These are phyloP conservation scores for Venturia oleaginea DNA, from an alignment of 2,329 filamentous ascomycete species.

Conservation along the genomic window DNA sequence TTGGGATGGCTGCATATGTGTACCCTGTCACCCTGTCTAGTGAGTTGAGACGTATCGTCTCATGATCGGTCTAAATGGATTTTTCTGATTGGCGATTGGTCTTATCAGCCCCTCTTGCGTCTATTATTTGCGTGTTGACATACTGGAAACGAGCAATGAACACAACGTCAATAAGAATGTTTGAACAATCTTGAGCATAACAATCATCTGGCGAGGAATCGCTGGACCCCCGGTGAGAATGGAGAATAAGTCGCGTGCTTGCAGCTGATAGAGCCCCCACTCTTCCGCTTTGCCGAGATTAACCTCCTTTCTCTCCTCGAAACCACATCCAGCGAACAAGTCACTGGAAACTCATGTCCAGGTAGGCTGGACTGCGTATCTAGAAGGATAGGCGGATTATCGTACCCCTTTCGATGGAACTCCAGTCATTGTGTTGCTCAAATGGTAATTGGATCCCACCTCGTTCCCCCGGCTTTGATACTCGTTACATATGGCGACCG, in stretches of 20 bases:
- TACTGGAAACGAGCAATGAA: background rate
- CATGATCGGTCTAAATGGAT: background rate
- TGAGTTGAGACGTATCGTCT: background rate
- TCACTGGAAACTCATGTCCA: background rate
- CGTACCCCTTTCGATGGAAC: background rate
- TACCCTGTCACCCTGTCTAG: background rate
- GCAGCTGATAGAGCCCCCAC: background rate
- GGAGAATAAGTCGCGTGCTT: no score
- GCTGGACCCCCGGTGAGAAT: no score
- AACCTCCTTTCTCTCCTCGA: background rate
- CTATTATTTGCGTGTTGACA: background rate
- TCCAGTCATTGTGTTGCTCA: background rate
- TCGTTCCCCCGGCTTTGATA: background rate
- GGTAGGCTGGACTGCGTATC: background rate
- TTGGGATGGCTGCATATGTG: background rate
- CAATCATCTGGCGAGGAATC: background rate
- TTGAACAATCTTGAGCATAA: background rate
- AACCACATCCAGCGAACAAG: background rate
- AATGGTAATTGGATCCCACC: background rate
- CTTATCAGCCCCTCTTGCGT: background rate
- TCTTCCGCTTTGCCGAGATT: background rate
- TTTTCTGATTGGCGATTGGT: background rate
- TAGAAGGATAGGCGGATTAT: background rate
- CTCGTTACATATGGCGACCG: background rate
- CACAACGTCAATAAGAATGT: background rate